phyloP scores from a whole-genome alignment of 225 moss, liverwort and hornwort species.

The Physcomitrellopsis africana region DNA sequence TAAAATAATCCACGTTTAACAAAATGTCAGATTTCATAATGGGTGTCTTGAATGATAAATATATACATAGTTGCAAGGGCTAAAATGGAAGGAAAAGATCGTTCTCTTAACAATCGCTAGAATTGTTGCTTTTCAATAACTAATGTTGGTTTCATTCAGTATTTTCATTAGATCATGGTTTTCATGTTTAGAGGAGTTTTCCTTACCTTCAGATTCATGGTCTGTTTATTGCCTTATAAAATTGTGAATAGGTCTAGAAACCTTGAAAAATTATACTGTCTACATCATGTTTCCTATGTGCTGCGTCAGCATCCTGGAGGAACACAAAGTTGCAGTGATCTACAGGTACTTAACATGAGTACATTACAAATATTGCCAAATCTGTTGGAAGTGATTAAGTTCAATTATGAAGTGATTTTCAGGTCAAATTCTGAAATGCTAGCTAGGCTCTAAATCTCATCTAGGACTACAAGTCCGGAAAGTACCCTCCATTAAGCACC shows the following conservation, averaged over 20 bases:
- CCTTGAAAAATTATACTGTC: slow-evolving; percentile 18
- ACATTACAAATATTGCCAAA: slow-evolving; percentile 25
- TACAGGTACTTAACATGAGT: slow-evolving; percentile 33
- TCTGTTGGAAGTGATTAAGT: slow-evolving; percentile 15
- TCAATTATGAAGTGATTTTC: slow-evolving; percentile 23
- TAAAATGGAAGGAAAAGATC: no score
- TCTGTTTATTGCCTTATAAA: slow-evolving; percentile 7
- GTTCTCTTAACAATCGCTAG: no score
- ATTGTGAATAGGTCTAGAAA: slow-evolving; percentile 2
- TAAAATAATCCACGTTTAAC: no score
- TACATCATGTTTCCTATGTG: slow-evolving; percentile 23
- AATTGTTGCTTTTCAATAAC: no score
- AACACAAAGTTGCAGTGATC: slow-evolving; percentile 20
- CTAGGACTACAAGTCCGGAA: slow-evolving; percentile 7
- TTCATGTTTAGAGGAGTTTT: no score
- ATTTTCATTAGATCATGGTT: no score
- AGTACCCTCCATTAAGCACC: slow-evolving; percentile 8
- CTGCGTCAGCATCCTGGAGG: slow-evolving; percentile 20
- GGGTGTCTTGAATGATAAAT: no score
- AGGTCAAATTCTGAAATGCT: slow-evolving; percentile 16
- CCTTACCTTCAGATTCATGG: neutral
- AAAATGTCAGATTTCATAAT: no score
- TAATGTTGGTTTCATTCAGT: no score
- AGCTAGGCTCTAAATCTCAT: slow-evolving; percentile 11
- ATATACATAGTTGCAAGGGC: no score